Percentiles rank a stretch among this genome's conserved stretches.
phyloP scores from a whole-genome alignment of 1,284 basidiomycete species.

The Phlebopus sp. region DNA sequence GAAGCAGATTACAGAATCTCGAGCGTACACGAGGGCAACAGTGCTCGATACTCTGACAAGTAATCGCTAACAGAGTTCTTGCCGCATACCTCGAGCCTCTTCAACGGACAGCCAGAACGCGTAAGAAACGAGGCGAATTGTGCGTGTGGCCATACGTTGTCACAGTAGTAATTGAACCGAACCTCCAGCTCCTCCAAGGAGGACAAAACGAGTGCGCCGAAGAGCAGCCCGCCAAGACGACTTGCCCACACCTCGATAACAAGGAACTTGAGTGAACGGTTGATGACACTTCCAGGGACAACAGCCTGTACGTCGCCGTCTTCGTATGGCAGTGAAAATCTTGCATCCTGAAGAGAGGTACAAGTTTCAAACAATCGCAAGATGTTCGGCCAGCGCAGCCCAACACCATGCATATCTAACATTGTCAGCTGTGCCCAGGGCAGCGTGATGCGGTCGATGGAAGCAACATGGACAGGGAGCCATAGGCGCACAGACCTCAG shows the following conservation, averaged over 20 bases:
- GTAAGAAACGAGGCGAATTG: slow-evolving; percentile 23
- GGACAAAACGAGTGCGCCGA: slow-evolving; percentile 21
- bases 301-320: too few relatives aligned
- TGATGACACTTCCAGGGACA: slow-evolving; percentile 14
- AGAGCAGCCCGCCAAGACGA: slow-evolving; percentile 19
- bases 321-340: too few relatives aligned
- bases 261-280: slow-evolving; percentile 16
- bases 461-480: slow-evolving; percentile 16
- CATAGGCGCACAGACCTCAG: background rate
- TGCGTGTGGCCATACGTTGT: slow-evolving; percentile 27
- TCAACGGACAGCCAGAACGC: slow-evolving; percentile 25
- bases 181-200: slow-evolving; percentile 33
- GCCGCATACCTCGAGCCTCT: slow-evolving; percentile 5
- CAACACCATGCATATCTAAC: slow-evolving; percentile 25
- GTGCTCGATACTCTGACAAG: too few relatives aligned
- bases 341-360: slow-evolving; percentile 17
- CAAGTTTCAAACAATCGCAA: slow-evolving; percentile 25
- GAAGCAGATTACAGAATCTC: too few relatives aligned
- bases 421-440: slow-evolving; percentile 27
- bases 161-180: slow-evolving; percentile 28
- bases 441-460: slow-evolving; percentile 23
- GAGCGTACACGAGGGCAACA: too few relatives aligned
- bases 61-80: too few relatives aligned
- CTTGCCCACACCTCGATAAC: slow-evolving; percentile 3
- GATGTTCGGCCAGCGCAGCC: slow-evolving; percentile 21